Evolutionary conservation across 305 asterid species (phyloP).

Genomic region (Plantago rigida): DNA sequence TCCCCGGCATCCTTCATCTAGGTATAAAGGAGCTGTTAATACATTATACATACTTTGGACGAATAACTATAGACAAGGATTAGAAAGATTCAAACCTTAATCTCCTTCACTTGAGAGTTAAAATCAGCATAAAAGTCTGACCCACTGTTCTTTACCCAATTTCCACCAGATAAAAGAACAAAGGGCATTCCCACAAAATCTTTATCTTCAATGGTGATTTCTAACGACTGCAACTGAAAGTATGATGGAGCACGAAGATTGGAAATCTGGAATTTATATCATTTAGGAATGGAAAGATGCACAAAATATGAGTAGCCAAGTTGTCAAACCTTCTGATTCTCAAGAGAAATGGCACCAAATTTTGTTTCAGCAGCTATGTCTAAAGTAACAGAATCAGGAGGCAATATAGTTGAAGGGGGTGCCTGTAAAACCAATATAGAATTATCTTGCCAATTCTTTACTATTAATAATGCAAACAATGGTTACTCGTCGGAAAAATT

Average conservation of each 20-base stretch:
- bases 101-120: conserved; percentile 35
- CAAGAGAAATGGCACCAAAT: conserved; percentile 38
- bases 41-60: conserved; percentile 17
- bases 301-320: conserved; percentile 17
- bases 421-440: conserved; percentile 42
- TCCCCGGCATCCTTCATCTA: conserved; percentile 50
- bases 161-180: conserved; percentile 71
- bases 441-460: conserved; percentile 18
- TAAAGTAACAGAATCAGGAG: conserved; percentile 62
- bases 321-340: conserved; percentile 50
- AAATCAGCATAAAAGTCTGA: conserved; percentile 79
- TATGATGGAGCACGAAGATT: conserved; percentile 20
- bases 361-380: conserved; percentile 64
- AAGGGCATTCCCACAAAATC: conserved; percentile 86
- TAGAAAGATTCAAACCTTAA: conserved; percentile 37
- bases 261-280: conserved; percentile 8
- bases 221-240: conserved; percentile 74
- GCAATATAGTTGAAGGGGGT: conserved; percentile 67
- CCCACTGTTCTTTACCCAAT: conserved; percentile 75
- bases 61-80: conserved; percentile 16
- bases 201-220: conserved; percentile 62
- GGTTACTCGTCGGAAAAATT: conserved; percentile 12
- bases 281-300: conserved; percentile 22
- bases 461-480: conserved; percentile 7
- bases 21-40: conserved; percentile 22